phyloP scores from a whole-genome alignment of 805 yeast genomes.

The Wickerhamiella shivajii region DNA sequence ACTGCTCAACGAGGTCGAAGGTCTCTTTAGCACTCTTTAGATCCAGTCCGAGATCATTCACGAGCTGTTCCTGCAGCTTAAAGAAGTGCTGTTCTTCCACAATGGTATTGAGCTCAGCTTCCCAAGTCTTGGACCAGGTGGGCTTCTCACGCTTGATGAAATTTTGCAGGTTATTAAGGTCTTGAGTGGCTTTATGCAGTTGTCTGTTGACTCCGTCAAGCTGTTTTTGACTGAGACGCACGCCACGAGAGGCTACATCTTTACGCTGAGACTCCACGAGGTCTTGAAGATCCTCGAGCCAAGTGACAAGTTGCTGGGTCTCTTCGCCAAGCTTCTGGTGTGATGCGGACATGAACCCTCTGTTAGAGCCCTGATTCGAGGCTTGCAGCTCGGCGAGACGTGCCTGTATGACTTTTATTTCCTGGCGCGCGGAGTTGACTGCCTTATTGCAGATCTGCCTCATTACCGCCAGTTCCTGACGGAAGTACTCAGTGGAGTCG shows the following conservation, averaged over 20 bases:
- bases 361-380: conserved; percentile 21
- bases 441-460: conserved; percentile 40
- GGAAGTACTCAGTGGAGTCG: conserved; percentile 23
- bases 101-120: conserved; percentile 71
- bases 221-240: conserved; percentile 63
- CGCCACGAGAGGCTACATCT: conserved; percentile 86
- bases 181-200: conserved; percentile 39
- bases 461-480: conserved; percentile 43
- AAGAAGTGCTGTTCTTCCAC: conserved; percentile 91
- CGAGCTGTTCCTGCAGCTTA: conserved; percentile 76
- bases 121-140: conserved; percentile 87
- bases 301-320: conserved; percentile 57
- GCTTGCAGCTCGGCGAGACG: conserved; percentile 41
- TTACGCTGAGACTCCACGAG: conserved; percentile 74
- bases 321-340: conserved; percentile 59
- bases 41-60: conserved; percentile 68
- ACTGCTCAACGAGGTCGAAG: conserved; percentile 57
- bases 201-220: conserved; percentile 52
- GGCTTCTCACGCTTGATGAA: conserved; percentile 61
- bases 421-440: conserved; percentile 29
- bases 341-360: conserved; percentile 57
- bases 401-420: conserved; percentile 31
- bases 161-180: conserved; percentile 38
- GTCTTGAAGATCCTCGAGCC: conserved; percentile 86
- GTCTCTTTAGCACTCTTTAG: conserved; percentile 69